A percentile compares a stretch with the other conserved stretches of the same genome.
These are phyloP conservation scores for Aspergillus amoenus DNA, from an alignment of 2,329 filamentous ascomycete genomes.

Conservation along the genomic window DNA sequence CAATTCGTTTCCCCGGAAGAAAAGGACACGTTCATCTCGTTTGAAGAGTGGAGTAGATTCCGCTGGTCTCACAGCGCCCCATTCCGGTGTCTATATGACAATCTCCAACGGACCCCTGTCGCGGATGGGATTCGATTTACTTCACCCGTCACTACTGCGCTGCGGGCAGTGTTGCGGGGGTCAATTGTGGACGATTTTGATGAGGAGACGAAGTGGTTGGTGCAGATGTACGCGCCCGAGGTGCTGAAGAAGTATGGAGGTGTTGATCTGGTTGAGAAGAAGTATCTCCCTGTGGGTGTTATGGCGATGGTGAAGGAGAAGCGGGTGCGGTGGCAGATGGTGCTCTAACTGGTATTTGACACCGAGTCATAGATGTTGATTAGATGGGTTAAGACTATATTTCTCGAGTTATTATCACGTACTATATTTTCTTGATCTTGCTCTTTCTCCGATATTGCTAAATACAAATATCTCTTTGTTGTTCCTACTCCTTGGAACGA, in stretches of 20 bases:
- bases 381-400: no score
- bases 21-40: conserved; percentile 31
- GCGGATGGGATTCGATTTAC: conserved; percentile 18
- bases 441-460: no score
- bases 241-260: conserved; percentile 37
- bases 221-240: conserved; percentile 38
- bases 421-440: no score
- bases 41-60: conserved; percentile 37
- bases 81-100: conserved; percentile 22
- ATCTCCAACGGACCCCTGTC: conserved; percentile 26
- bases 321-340: conserved; percentile 45
- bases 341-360: conserved; percentile 18
- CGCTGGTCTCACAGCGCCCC: conserved; percentile 25
- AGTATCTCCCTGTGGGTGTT: conserved; percentile 40
- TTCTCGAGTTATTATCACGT: no score
- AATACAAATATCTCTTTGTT: no score
- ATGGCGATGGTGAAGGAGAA: conserved; percentile 42
- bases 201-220: conserved; percentile 29
- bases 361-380: no score
- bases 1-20: conserved; percentile 15
- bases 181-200: background rate
- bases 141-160: conserved; percentile 22
- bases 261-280: conserved; percentile 39
- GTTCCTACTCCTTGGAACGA: no score
- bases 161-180: conserved; percentile 13